phyloP scores from a whole-genome alignment of 495 filamentous ascomycete genomes.

The Choiromyces venosus region DNA sequence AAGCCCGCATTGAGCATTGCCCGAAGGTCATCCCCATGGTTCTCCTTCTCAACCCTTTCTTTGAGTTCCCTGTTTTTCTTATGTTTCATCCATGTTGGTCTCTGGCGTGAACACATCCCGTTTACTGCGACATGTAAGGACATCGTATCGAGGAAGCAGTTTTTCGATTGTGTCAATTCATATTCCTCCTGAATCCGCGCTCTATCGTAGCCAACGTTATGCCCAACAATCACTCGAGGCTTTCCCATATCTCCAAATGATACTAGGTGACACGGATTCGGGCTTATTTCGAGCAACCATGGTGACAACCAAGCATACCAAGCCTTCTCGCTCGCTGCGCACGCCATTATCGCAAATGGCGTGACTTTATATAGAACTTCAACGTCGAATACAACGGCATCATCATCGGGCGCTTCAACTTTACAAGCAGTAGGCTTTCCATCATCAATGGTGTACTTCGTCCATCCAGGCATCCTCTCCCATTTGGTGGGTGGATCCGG shows the following conservation, averaged over 20 bases:
- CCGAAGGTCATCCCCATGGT: constrained; percentile 43
- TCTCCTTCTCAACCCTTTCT: constrained; percentile 71
- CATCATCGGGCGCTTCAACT: constrained; percentile 70
- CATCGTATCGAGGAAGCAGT: constrained; percentile 95
- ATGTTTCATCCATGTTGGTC: constrained; percentile 94
- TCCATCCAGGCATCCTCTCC: constrained; percentile 82
- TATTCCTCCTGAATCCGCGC: constrained; percentile 89
- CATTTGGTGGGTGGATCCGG: constrained; percentile 75
- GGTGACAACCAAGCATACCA: constrained; percentile 99
- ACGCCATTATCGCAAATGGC: constrained; percentile 92
- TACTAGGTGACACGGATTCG: constrained; percentile 72
- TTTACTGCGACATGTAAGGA: constrained; percentile 96
- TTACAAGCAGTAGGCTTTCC: not conserved
- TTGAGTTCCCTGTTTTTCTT: constrained; percentile 80
- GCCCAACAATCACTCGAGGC: constrained; percentile 75
- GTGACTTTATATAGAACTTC: constrained; percentile 95
- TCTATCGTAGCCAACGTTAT: constrained; percentile 94
- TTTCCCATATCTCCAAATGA: constrained; percentile 69
- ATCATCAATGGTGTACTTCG: constrained; percentile 69
- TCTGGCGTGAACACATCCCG: constrained; percentile 95
- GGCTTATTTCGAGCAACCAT: constrained; percentile 80
- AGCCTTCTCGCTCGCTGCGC: constrained; percentile 73
- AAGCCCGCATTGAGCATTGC: not conserved
- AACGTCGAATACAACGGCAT: constrained; percentile 86
- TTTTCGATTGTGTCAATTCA: constrained; percentile 68